Evolutionary conservation across 345 rosid species (phyloP), one percentile per base, ranked within the genome.

Genomic region (Lepidium sativum): DNA sequence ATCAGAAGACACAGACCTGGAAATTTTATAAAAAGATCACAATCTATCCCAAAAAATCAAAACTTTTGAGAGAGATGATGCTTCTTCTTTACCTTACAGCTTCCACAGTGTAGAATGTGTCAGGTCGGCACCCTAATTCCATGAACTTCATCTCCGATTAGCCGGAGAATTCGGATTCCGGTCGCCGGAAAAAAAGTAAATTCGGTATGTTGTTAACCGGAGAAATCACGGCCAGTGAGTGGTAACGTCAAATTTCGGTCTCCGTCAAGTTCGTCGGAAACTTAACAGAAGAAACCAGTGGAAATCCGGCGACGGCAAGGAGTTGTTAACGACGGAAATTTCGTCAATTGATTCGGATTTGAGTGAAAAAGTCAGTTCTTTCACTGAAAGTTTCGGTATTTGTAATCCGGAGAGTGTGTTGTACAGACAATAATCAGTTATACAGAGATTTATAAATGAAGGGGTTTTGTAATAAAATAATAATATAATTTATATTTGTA

Each of bases 1-100:
- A 81, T 89, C 98, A 60, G 90, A 89, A 51, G 98, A 83, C 67
- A 89, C 88, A 31, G 94, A 87, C 94, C 98, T 92, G 84, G 65
- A 74, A 73, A 63, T 43, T n/a, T 1, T 25, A 25, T 5, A 25
- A 6, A 25, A 25, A 25, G 6, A 25, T 25, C 29, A 25, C 29
- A 25, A 25, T 25, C 0, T 25, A 4, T 25, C 29, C 29, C 29
- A 25, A 25, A 25, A 25, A 25, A 5, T 25, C 5, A 25, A 34
- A 13, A 2, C 6, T 25, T 12, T 56, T 9, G 64, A 37, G 50
- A 25, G 54, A 50, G 25, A 55, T 2, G 47, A 23, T 49, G 17
- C 4, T 72, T 50, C 9, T 49, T 11, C 38, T 54, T 66, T 75
- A 92, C 98, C 98, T 92, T 39, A 82, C 89, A 32, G 94, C 86